Evolutionary conservation across 805 yeast species (phyloP), one percentile per base, ranked within the genome.

Genomic region (Candida khao-thaluensis): DNA sequence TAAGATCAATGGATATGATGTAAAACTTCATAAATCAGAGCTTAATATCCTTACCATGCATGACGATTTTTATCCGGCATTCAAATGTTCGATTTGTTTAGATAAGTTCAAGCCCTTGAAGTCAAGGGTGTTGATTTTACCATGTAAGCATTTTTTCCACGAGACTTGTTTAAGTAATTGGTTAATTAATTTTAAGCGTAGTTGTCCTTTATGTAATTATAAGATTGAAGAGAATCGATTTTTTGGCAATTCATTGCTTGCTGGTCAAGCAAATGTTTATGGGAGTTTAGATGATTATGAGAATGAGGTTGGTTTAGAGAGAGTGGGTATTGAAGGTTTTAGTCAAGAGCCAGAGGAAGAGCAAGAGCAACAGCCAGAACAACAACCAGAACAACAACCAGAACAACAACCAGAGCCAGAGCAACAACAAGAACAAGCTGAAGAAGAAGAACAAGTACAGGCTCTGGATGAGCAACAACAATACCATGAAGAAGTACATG

Each of bases 91-190:
- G 17, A 78, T 80, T 17, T 80, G 85, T 48, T 64, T 80, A 29
- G 83, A 74, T 32, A 71, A 66, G 44, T 79, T 73, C 49, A 57
- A 61, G 8, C 71, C 72, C 11, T 68, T 76, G 22, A 62, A 59
- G 40, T 64, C 76, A 16, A 60, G 64, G 34, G 77, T 80, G 14
- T 63, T 79, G 59, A 62, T 71, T 16, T 62, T 80, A 35, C 79
- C 78, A 6, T 80, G 85, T 52, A 72, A 74, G 37, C 85, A 80
- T 54, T 76, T 78, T 45, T 80, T 71, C 58, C 85, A 80, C 51
- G 72, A 71, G 30, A 62, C 60, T 17, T 80, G 85, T 52, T 69
- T 80, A 35, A 63, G 79, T 17, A 76, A 76, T 42, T 80, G 85
- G 85, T 66, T 79, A 30, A 66, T 79, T 11, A 64, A 67, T 44